Conservation (phyloP, 768 basidiomycete genomes). For the Pleurotus citrinopileatus region DNA sequence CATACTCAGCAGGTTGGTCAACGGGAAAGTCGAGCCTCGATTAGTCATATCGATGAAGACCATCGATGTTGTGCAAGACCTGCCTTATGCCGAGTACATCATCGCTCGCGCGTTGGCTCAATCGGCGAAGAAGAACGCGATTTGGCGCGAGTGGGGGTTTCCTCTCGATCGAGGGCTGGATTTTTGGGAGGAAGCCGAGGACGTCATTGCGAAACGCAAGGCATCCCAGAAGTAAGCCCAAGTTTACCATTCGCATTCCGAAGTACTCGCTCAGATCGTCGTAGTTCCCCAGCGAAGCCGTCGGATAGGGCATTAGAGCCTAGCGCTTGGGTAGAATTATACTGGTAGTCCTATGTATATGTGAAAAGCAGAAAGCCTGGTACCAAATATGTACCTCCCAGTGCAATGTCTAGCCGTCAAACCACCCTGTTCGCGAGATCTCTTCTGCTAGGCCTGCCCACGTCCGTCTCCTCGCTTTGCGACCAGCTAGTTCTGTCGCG, state of each 20-base stretch:
- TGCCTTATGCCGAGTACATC: constrained; percentile 1
- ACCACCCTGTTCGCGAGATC: constrained; percentile 76
- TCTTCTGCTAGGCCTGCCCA: constrained; percentile 74
- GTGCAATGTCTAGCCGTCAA: constrained; percentile 33
- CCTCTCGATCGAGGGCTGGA: neutral
- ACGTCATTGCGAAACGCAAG: neutral
- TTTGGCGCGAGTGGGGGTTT: constrained; percentile 1
- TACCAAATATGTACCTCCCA: neutral
- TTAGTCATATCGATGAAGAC: constrained; percentile 5
- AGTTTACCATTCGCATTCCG: neutral
- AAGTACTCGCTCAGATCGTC: neutral
- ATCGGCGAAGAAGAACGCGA: neutral
- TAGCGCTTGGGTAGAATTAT: neutral
- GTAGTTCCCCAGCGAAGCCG: neutral
- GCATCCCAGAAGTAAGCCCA: neutral
- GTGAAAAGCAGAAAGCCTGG: neutral
- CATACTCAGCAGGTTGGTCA: neutral
- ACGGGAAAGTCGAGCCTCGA: neutral
- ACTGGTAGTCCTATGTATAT: neutral
- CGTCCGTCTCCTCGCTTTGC: constrained; percentile 59
- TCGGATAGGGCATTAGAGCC: neutral
- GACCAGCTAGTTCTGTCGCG: constrained; percentile 78
- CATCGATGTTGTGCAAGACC: neutral
- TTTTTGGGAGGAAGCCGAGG: constrained; percentile 7
- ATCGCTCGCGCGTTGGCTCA: neutral